Base-by-base conservation (phyloP, 805 yeast species). In the Nakazawaea pomicola region DNA sequence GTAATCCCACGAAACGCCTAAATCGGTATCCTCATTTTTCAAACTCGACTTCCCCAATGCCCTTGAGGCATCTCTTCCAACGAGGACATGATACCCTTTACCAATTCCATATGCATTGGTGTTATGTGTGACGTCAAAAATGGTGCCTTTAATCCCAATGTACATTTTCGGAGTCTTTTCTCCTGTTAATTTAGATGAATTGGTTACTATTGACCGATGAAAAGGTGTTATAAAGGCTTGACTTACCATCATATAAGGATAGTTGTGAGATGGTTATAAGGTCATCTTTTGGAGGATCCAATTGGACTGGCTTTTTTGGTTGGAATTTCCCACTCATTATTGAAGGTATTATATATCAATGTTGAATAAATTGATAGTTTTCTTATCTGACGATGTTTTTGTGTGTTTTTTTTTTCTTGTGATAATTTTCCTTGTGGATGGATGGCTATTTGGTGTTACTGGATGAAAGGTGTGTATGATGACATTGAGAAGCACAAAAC, bases 51-150 rank as follows among this genome's bases (percentile, higher is more conserved):
- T 74, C 2, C 85, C 96, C 40, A 87, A 64, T 2, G 91, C 83
- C 44, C 93, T 64, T 25, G 86, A 76, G 17, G 86, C 85, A 50
- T 87, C 96, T 47, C 74, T 76, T 4, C 91, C 96, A 8, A 79
- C 85, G 31, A 87, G 68, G 6, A 69, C 76, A 52, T 78, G 79
- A 59, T 87, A 88, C 17, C 81, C 78, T 45, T 77, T 74, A 0
- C 89, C 90, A 3, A 82, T 81, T 0, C 95, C 96, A 55, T 87
- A 87, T 29, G 80, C 80, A 12, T 72, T 75, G 10, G 57, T 50
- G 53, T 86, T 87, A 34, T 64, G 55, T 0, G 85, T 72, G 8
- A 88, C 96, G 53, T 87, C 96, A 57, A 85, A 88, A 9, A 88
- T 76, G 2, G 68, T 69, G 16, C 95, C 93, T 46, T 80, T 78